Evolutionary conservation across 148 eudicot genomes (phyloP).

Genomic region (Cornus kousa): DNA sequence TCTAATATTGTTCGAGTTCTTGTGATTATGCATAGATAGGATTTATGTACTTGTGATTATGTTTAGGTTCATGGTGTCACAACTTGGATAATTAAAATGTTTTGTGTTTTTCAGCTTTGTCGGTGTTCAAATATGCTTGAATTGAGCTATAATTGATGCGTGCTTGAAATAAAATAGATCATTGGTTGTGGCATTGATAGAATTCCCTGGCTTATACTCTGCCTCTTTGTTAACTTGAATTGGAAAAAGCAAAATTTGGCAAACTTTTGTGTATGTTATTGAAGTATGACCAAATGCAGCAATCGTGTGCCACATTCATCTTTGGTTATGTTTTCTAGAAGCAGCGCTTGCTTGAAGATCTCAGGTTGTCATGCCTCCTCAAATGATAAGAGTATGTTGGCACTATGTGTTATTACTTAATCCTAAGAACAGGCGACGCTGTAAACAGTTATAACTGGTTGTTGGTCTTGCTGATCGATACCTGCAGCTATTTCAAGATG

Average conservation of each 20-base stretch:
- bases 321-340: not conserved
- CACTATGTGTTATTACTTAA: not conserved
- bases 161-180: not conserved
- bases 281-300: not conserved
- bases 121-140: not conserved
- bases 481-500: not conserved
- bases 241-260: not conserved
- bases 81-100: not conserved
- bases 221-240: not conserved
- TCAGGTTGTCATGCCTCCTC: not conserved
- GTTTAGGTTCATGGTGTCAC: not conserved
- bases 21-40: not conserved
- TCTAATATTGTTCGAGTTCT: not conserved
- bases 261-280: not conserved
- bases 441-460: not conserved
- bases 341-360: constrained; percentile 6
- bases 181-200: not conserved
- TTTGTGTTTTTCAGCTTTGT: not conserved
- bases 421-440: not conserved
- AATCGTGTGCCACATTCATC: not conserved
- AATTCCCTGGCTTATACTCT: not conserved
- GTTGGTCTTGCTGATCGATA: not conserved
- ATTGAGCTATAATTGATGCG: not conserved
- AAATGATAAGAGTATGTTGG: not conserved
- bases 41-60: not conserved